Conservation (phyloP, 441 rosid species). For the Erodium chrysanthum region DNA sequence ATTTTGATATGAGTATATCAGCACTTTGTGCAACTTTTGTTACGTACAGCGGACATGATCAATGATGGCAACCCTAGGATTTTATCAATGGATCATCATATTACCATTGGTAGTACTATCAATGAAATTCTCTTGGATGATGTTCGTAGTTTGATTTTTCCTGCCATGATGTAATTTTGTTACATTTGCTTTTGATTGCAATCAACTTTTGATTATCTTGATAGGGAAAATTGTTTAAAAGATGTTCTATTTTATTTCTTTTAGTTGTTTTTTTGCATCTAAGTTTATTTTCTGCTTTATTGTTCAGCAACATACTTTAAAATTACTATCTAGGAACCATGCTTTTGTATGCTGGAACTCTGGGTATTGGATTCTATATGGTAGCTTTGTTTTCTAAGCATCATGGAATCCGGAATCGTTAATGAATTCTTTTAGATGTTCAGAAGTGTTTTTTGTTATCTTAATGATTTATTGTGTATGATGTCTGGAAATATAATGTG, state of each 20-base stretch:
- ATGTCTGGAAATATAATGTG: constrained; percentile 13
- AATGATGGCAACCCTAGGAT: not conserved
- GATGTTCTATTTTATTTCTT: not conserved
- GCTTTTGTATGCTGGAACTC: not conserved
- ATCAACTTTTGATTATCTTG: not conserved
- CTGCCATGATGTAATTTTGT: not conserved
- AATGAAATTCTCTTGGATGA: not conserved
- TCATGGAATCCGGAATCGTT: not conserved
- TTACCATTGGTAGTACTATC: not conserved
- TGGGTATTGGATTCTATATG: not conserved
- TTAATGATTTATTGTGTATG: constrained; percentile 12
- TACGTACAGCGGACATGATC: not conserved
- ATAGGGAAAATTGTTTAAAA: not conserved
- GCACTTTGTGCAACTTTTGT: too few relatives aligned
- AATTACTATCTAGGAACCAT: not conserved
- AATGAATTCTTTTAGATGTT: not conserved
- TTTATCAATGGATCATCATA: not conserved
- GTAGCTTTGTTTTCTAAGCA: not conserved
- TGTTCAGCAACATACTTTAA: not conserved
- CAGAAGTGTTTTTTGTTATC: not conserved
- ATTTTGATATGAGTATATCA: too few relatives aligned
- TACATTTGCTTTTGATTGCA: not conserved
- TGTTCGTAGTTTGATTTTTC: not conserved
- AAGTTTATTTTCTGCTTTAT: not conserved
- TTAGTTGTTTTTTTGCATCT: not conserved